Evolutionary conservation across 1,284 basidiomycete genomes (phyloP).

Genomic region (Entoloma clypeatum): DNA sequence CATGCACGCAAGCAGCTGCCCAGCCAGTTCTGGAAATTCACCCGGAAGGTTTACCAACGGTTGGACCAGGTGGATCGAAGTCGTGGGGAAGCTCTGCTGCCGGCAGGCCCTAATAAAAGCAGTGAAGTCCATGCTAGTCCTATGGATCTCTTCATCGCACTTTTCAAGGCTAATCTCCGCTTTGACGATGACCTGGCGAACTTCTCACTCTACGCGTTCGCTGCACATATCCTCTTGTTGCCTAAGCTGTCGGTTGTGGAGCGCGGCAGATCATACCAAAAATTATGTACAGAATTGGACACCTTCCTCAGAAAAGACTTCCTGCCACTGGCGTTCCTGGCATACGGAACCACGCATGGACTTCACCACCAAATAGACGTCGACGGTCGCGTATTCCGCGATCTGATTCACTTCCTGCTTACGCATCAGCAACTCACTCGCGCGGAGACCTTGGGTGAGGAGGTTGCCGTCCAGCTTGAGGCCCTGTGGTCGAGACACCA

Average conservation of each 20-base stretch:
- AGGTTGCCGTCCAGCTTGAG: slow-evolving; percentile 22
- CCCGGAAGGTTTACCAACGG: too few species aligned
- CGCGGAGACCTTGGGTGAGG: slow-evolving; percentile 29
- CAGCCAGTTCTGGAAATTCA: too few species aligned
- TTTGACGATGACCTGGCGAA: slow-evolving; percentile 17
- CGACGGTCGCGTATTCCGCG: slow-evolving; percentile 50
- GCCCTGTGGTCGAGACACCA: slow-evolving; percentile 27
- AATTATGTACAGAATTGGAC: slow-evolving; percentile 29
- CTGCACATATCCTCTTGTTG: slow-evolving; percentile 41
- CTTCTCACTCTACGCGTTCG: slow-evolving; percentile 28
- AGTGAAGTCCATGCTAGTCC: too few species aligned
- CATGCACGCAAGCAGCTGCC: too few species aligned
- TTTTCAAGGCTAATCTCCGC: slow-evolving; percentile 1
- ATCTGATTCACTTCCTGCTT: slow-evolving; percentile 35
- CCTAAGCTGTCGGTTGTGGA: slow-evolving; percentile 39
- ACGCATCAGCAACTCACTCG: slow-evolving; percentile 21
- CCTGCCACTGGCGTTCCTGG: slow-evolving; percentile 35
- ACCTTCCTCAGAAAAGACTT: slow-evolving; percentile 32
- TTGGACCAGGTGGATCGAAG: too few species aligned
- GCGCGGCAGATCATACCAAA: slow-evolving; percentile 35
- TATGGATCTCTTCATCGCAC: too few species aligned
- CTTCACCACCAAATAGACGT: too few species aligned
- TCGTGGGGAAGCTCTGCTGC: too few species aligned
- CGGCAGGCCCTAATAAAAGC: too few species aligned
- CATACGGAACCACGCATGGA: slow-evolving; percentile 21